These are phyloP conservation scores for Pseudocercospora fijiensis DNA, from an alignment of 2,329 filamentous ascomycete species.

Conservation along the genomic window DNA sequence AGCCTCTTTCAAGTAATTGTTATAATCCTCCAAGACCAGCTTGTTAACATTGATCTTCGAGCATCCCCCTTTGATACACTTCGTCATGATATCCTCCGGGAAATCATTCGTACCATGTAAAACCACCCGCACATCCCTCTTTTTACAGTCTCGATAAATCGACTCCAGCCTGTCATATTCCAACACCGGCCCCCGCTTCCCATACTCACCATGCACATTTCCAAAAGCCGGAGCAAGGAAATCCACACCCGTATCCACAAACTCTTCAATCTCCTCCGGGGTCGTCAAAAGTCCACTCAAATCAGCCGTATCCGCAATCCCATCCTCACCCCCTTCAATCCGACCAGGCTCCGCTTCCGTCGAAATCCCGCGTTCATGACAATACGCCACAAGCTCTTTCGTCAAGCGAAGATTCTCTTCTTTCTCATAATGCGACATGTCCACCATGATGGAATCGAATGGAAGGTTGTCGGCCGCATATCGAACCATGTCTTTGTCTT, in stretches of 20 bases:
- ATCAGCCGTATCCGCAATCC: conserved; percentile 34
- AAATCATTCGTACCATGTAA: conserved; percentile 61
- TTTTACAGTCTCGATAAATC: conserved; percentile 38
- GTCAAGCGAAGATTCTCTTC: conserved; percentile 36
- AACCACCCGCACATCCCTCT: conserved; percentile 48
- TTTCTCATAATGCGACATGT: conserved; percentile 39
- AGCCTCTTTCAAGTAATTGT: conserved; percentile 32
- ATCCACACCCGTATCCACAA: conserved; percentile 35
- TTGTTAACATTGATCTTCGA: conserved; percentile 61
- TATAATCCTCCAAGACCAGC: conserved; percentile 45
- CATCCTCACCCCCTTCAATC: conserved; percentile 39
- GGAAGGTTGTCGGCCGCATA: conserved; percentile 27
- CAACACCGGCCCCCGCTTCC: conserved; percentile 36
- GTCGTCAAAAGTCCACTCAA: conserved; percentile 34
- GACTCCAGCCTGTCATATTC: conserved; percentile 41
- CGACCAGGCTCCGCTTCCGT: conserved; percentile 38
- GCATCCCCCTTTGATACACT: conserved; percentile 55
- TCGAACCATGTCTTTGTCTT: conserved; percentile 27
- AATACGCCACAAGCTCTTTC: conserved; percentile 32
- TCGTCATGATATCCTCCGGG: conserved; percentile 49
- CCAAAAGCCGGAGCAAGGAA: conserved; percentile 38
- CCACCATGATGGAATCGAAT: conserved; percentile 39
- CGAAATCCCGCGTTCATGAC: conserved; percentile 34
- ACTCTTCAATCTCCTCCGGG: conserved; percentile 33
- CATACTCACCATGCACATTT: conserved; percentile 38